Evolutionary conservation across 768 basidiomycete genomes (phyloP), one percentile per base, ranked within the genome.

Genomic region (Russula abietina): DNA sequence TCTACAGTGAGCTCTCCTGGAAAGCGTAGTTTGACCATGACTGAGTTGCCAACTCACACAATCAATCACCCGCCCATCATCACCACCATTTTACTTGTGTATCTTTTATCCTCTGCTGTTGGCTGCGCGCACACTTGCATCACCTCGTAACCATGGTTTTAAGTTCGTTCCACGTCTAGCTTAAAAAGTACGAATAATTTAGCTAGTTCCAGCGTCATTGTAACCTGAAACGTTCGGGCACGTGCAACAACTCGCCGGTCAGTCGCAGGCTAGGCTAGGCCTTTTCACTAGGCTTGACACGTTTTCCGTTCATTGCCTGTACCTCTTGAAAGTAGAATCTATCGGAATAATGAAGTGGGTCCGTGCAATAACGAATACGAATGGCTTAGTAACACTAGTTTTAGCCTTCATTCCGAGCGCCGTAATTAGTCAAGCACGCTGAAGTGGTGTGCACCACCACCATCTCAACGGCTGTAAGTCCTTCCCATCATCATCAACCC

Each of bases 401-500:
- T 39, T 17, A 36, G 36, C 12, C 33, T 36, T 36, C 36, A 12
- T 36, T 36, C 36, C 11, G 17, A 57, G 46, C 49, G 53, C 62
- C 58, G 32, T 64, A 55, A 59, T 59, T 41, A 33, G 38, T 30
- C 16, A 39, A 53, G 14, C 58, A 64, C 48, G 62, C 62, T 7
- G 36, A 39, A 49, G 32, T 41, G 14, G 58, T 60, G 53, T 36
- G 62, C 38, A 38, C 38, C 38, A 39, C 16, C 45, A 28, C 22
- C 45, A 54, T 60, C 62, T 38, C 38, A 50, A 59, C 54, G 43
- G 58, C 38, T 39, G 12, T 50, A 19, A 55, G 48, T 22, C 17
- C 46, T 64, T 64, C 58, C 62, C 62, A 59, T 55, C 62, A 59
- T 55, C 62, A 48, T 59, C 62, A n/a, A 32, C 22, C 41, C 19